Conservation (phyloP, 257 asterid genomes). For the Solanum tarijense region DNA sequence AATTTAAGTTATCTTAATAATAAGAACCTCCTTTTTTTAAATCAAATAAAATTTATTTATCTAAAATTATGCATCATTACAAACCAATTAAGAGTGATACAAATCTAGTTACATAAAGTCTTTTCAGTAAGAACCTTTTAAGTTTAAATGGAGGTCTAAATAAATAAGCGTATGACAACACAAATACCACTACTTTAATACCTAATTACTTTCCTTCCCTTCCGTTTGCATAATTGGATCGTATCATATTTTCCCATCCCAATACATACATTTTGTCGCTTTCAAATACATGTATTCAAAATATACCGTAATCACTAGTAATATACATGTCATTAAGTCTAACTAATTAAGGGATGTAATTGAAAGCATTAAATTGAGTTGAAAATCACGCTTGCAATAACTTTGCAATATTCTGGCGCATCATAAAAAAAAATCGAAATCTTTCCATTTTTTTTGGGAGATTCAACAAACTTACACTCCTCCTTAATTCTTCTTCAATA, state of each 20-base stretch:
- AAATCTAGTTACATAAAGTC: not conserved
- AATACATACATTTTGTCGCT: not conserved
- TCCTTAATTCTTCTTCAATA: not conserved
- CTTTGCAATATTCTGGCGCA: too few species aligned
- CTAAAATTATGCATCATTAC: not conserved
- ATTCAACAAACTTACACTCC: not conserved
- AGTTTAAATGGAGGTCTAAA: not conserved
- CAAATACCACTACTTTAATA: not conserved
- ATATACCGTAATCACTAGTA: too few species aligned
- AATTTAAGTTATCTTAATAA: too few species aligned
- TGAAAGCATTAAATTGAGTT: too few species aligned
- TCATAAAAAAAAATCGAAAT: too few species aligned
- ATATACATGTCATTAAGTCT: not conserved
- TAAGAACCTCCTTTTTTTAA: not conserved
- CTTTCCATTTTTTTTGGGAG: too few species aligned
- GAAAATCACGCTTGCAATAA: not conserved
- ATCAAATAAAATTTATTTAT: too few species aligned
- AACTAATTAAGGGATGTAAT: not conserved
- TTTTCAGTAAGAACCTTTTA: not conserved
- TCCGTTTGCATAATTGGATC: not conserved
- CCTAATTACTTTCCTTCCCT: not conserved
- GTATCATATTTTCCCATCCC: not conserved
- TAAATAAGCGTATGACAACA: not conserved
- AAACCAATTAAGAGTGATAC: not conserved
- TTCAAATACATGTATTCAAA: not conserved